phyloP scores from a whole-genome alignment of 768 basidiomycete species.

The Lenzites betulinus region DNA sequence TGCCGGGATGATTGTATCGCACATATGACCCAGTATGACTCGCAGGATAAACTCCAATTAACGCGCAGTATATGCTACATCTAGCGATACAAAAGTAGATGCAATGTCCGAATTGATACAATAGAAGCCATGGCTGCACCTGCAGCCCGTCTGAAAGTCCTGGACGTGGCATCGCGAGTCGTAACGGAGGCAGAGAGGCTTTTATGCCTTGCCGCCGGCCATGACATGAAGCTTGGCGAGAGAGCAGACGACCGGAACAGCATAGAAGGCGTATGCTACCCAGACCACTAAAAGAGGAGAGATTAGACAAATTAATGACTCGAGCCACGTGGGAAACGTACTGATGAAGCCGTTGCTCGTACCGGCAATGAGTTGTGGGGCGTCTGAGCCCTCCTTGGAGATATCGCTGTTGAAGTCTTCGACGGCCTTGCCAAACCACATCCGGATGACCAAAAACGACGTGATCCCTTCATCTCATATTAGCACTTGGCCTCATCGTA shows the following conservation, averaged over 20 bases:
- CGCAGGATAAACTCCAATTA: neutral
- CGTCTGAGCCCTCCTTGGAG: conserved; percentile 48
- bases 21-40: neutral
- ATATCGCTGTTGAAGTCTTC: conserved; percentile 76
- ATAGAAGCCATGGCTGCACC: neutral
- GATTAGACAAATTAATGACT: neutral
- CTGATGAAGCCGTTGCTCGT: conserved; percentile 77
- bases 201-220: conserved; percentile 39
- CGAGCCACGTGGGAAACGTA: conserved; percentile 38
- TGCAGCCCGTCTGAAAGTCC: conserved; percentile 4
- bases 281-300: conserved; percentile 63
- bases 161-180: neutral
- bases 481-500: neutral
- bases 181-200: neutral
- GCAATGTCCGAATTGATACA: conserved; percentile 1
- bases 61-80: conserved; percentile 5
- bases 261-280: conserved; percentile 76
- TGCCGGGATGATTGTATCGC: neutral
- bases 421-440: conserved; percentile 81
- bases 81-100: conserved; percentile 11
- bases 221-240: conserved; percentile 68
- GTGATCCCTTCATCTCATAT: conserved; percentile 51
- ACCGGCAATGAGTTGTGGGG: conserved; percentile 60
- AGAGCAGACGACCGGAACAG: conserved; percentile 67
- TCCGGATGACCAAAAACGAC: conserved; percentile 69